Evolutionary conservation across 1,284 basidiomycete genomes (phyloP).

Genomic region (Ustilago nuda): DNA sequence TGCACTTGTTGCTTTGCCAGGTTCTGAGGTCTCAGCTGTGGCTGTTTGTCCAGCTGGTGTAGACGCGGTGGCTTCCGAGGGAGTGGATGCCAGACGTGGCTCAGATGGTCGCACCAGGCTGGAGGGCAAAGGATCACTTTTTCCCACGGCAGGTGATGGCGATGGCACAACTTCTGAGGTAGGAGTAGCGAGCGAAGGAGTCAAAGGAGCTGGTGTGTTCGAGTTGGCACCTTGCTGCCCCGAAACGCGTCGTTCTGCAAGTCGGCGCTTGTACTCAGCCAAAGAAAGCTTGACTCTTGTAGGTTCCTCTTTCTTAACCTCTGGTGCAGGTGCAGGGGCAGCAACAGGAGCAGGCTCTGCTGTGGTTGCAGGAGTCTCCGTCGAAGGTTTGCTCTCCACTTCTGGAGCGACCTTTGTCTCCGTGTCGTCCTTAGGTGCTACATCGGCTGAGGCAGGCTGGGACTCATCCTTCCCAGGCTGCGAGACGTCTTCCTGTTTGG

Average conservation of each 20-base stretch:
- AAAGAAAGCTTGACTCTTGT: slow-evolving; percentile 59
- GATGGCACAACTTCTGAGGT: slow-evolving; percentile 25
- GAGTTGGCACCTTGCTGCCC: slow-evolving; percentile 29
- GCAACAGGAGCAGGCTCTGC: not conserved
- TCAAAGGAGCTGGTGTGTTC: slow-evolving; percentile 16
- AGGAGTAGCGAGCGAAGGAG: slow-evolving; percentile 24
- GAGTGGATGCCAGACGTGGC: slow-evolving; percentile 11
- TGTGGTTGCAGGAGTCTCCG: not conserved
- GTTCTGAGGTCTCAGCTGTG: slow-evolving; percentile 18
- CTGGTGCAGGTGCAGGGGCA: slow-evolving; percentile 14
- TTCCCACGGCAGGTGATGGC: slow-evolving; percentile 30
- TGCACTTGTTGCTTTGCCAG: slow-evolving; percentile 19
- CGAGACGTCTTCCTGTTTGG: slow-evolving; percentile 6
- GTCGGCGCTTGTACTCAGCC: slow-evolving; percentile 67
- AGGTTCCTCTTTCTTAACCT: slow-evolving; percentile 55
- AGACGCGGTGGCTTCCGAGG: slow-evolving; percentile 1
- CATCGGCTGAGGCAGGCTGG: not conserved
- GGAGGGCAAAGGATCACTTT: slow-evolving; percentile 17
- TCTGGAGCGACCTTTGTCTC: not conserved
- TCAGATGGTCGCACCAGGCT: slow-evolving; percentile 12
- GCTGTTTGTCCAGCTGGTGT: slow-evolving; percentile 15
- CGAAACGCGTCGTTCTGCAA: slow-evolving; percentile 60
- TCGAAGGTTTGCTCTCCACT: slow-evolving; percentile 1
- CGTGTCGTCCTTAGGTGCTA: not conserved
- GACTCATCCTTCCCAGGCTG: not conserved